These are phyloP conservation scores for Solanum ossicruentum DNA, from an alignment of 257 asterid species.

Conservation along the genomic window DNA sequence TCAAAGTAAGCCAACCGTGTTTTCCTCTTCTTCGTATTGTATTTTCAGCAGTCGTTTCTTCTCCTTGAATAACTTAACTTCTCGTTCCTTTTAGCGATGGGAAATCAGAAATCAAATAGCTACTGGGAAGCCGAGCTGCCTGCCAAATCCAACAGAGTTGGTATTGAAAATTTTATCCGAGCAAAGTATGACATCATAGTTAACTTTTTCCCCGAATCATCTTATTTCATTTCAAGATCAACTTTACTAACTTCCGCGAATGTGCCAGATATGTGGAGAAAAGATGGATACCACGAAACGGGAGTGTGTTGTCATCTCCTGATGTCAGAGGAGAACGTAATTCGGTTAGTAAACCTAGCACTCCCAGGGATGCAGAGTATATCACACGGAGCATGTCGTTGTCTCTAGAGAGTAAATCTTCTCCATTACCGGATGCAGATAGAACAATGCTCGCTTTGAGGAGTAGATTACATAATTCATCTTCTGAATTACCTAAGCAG, in stretches of 20 bases:
- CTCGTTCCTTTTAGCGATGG: conserved; percentile 13
- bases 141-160: conserved; percentile 17
- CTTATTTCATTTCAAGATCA: background rate
- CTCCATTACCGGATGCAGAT: background rate
- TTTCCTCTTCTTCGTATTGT: background rate
- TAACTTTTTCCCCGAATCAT: background rate
- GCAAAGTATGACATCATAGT: conserved; percentile 26
- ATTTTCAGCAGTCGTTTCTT: background rate
- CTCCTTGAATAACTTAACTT: background rate
- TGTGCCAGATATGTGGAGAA: conserved; percentile 27
- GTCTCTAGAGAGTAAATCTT: background rate
- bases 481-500: conserved; percentile 3
- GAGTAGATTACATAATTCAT: background rate
- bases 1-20: conserved; percentile 8
- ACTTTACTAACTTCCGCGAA: background rate
- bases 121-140: conserved; percentile 42
- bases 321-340: conserved; percentile 3
- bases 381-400: background rate
- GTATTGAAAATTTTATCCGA: conserved; percentile 30
- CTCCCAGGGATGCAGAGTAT: background rate
- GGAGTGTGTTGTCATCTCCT: background rate
- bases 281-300: conserved; percentile 20
- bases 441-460: background rate
- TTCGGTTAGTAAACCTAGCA: background rate
- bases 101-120: conserved; percentile 28